These are phyloP conservation scores for Noccaea caerulescens DNA, from an alignment of 345 rosid species.

Conservation along the genomic window DNA sequence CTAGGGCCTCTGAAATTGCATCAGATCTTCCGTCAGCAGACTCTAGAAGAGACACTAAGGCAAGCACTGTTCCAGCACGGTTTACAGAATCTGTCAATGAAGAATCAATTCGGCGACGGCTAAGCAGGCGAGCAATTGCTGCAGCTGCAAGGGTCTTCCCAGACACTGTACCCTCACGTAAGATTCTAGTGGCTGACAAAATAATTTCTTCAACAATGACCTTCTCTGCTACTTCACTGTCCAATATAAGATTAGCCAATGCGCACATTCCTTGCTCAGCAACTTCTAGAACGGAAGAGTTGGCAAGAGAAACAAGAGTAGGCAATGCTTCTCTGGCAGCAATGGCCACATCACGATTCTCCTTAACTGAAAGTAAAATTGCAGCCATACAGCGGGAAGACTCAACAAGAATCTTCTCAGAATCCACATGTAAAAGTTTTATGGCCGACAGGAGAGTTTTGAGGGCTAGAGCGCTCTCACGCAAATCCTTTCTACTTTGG, in stretches of 20 bases:
- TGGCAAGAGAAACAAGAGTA: constrained; percentile 70
- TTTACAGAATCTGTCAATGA: constrained; percentile 84
- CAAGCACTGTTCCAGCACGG: constrained; percentile 90
- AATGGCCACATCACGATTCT: constrained; percentile 89
- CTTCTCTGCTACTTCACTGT: constrained; percentile 75
- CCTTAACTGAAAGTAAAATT: constrained; percentile 85
- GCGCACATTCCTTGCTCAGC: constrained; percentile 97
- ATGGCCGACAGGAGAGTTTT: constrained; percentile 72
- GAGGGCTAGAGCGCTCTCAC: constrained; percentile 85
- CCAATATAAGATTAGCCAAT: constrained; percentile 93
- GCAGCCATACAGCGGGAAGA: constrained; percentile 85
- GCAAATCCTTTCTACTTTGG: constrained; percentile 80
- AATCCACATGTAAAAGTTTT: constrained; percentile 78
- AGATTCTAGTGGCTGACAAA: constrained; percentile 87
- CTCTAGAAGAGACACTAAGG: constrained; percentile 89
- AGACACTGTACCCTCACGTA: constrained; percentile 86
- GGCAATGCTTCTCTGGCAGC: constrained; percentile 81
- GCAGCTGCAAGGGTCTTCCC: constrained; percentile 98
- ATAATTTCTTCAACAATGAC: constrained; percentile 79
- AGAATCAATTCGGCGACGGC: constrained; percentile 66
- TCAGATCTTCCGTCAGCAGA: constrained; percentile 68
- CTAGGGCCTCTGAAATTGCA: constrained; percentile 82
- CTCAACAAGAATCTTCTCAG: constrained; percentile 77
- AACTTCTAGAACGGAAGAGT: constrained; percentile 76
- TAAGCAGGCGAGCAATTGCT: constrained; percentile 87